Conservation (phyloP, 148 eudicot genomes). For the Amaranthus cruentus region DNA sequence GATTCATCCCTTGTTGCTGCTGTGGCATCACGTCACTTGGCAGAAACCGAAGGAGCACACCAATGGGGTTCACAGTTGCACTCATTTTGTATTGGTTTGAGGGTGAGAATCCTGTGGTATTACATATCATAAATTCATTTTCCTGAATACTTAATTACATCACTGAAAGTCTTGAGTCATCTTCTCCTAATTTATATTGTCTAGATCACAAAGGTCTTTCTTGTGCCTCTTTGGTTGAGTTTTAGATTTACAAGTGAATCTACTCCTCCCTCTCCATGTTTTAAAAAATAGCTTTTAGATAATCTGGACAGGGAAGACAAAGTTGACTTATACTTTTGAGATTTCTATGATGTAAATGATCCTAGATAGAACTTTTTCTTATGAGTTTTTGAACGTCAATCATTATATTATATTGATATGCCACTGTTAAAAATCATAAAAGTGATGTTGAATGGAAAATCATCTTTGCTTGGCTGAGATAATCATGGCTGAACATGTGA, state of each 20-base stretch:
- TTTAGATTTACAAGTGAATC: neutral
- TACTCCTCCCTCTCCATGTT: neutral
- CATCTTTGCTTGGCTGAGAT: neutral
- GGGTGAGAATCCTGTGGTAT: constrained; percentile 39
- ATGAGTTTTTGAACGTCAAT: neutral
- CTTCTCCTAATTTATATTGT: neutral
- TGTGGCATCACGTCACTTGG: constrained; percentile 79
- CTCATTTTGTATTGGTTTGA: constrained; percentile 84
- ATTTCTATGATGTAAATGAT: neutral
- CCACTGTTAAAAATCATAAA: neutral
- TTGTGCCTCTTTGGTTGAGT: neutral
- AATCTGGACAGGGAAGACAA: neutral
- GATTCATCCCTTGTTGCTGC: constrained; percentile 98
- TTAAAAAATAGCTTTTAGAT: no score
- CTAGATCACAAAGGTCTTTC: neutral
- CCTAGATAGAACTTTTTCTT: neutral
- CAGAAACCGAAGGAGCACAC: constrained; percentile 57
- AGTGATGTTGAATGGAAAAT: neutral
- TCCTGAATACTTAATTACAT: neutral
- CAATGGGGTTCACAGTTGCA: constrained; percentile 93
- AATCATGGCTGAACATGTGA: no score
- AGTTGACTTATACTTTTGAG: neutral
- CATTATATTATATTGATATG: neutral
- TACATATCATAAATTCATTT: neutral
- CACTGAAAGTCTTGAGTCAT: neutral